Evolutionary conservation across 345 rosid genomes (phyloP).

Genomic region (Ailanthus altissimus): DNA sequence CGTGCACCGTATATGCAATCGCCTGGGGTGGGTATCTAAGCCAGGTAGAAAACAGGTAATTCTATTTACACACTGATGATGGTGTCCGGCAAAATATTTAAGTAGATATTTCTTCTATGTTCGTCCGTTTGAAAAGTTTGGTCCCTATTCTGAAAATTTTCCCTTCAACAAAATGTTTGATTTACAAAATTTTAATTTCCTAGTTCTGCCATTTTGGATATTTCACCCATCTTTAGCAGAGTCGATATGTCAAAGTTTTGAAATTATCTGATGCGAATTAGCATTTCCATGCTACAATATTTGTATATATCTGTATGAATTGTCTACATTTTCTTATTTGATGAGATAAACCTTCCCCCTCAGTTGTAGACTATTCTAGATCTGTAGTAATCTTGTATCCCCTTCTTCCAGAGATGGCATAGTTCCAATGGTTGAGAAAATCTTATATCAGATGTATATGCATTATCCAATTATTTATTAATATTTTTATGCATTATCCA

Average conservation of each 20-base stretch:
- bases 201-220: not conserved
- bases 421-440: no score
- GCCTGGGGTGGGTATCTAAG: constrained; percentile 92
- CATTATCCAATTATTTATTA: not conserved
- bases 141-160: not conserved
- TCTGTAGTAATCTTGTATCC: not conserved
- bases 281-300: not conserved
- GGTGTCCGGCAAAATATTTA: not conserved
- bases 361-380: not conserved
- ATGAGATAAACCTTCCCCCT: no score
- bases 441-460: not conserved
- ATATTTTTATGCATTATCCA: not conserved
- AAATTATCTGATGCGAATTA: not conserved
- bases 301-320: not conserved
- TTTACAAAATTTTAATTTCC: not conserved
- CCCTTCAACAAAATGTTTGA: not conserved
- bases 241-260: not conserved
- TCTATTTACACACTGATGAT: constrained; percentile 6
- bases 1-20: constrained; percentile 88
- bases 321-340: not conserved
- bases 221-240: constrained; percentile 9
- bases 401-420: not conserved
- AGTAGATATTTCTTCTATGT: not conserved
- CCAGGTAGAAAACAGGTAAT: constrained; percentile 64
- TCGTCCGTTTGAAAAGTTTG: not conserved